Percentiles rank a stretch among this genome's conserved stretches.
phyloP scores from a whole-genome alignment of 1,284 basidiomycete genomes.

The Rhodotorula glutinis region DNA sequence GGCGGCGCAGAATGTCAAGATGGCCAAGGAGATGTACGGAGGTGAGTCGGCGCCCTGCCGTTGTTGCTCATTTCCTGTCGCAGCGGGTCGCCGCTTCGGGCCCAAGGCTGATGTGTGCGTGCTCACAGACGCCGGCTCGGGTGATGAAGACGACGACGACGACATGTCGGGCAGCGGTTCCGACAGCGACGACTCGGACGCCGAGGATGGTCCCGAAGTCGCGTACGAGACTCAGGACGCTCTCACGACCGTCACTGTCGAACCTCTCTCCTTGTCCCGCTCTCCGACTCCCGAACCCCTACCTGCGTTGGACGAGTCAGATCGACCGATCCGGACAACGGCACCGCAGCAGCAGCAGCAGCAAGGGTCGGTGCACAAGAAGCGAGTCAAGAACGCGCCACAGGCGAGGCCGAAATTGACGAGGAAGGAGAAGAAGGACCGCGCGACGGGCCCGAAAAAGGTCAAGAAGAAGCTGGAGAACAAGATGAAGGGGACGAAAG shows the following conservation, averaged over 20 bases:
- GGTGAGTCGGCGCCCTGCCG: slow-evolving; percentile 19
- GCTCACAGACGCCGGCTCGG: neutral
- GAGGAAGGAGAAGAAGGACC: slow-evolving; percentile 37
- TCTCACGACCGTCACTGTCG: slow-evolving; percentile 34
- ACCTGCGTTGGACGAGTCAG: neutral
- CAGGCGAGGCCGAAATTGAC: slow-evolving; percentile 34
- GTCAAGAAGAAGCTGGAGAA: slow-evolving; percentile 27
- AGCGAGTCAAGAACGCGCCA: slow-evolving; percentile 26
- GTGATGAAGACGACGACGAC: slow-evolving; percentile 19
- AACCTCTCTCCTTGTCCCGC: slow-evolving; percentile 34
- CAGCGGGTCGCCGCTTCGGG: too few species aligned
- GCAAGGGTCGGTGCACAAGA: slow-evolving; percentile 22
- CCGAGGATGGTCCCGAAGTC: neutral
- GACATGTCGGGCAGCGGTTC: neutral
- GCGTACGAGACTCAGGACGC: slow-evolving; percentile 29
- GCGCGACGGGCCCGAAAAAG: slow-evolving; percentile 32
- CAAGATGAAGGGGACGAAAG: slow-evolving; percentile 35
- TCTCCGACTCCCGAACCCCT: slow-evolving; percentile 28
- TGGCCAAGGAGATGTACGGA: slow-evolving; percentile 41
- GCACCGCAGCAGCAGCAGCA: neutral
- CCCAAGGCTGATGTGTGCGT: too few species aligned
- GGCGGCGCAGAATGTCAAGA: slow-evolving; percentile 39
- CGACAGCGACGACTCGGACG: neutral
- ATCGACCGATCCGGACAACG: neutral
- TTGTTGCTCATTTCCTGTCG: too few species aligned